A percentile compares a stretch with the other conserved stretches of the same genome.
These are phyloP conservation scores for Pleurostoma richardsiae DNA, from an alignment of 2,329 filamentous ascomycete genomes.

Conservation along the genomic window DNA sequence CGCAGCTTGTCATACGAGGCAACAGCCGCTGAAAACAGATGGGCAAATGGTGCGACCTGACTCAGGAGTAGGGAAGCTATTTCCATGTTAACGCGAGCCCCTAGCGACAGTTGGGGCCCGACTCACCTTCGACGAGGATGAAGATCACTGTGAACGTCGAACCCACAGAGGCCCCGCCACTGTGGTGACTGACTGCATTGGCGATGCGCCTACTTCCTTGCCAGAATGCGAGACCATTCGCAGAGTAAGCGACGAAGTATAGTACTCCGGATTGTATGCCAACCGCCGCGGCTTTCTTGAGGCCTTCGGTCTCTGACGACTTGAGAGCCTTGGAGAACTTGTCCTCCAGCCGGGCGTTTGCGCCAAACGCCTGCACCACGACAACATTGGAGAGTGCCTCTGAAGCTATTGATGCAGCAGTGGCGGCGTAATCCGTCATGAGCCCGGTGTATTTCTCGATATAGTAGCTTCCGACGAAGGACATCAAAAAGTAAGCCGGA, in stretches of 20 bases:
- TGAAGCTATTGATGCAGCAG: constrained; percentile 57
- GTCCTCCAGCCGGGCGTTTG: constrained; percentile 51
- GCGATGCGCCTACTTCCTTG: constrained; percentile 45
- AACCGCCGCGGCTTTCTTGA: constrained; percentile 51
- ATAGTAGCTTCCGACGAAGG: constrained; percentile 51
- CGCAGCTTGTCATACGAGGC: constrained; percentile 49
- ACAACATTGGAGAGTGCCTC: constrained; percentile 56
- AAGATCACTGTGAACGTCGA: constrained; percentile 51
- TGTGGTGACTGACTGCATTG: constrained; percentile 16
- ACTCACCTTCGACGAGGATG: constrained; percentile 42
- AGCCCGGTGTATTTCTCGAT: constrained; percentile 45
- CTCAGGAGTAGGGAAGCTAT: constrained; percentile 50
- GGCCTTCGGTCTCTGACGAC: constrained; percentile 28
- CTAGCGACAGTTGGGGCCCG: neutral
- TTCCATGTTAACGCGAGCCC: constrained; percentile 12
- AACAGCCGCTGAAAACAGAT: constrained; percentile 51
- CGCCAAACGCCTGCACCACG: constrained; percentile 63
- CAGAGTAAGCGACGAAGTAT: constrained; percentile 61
- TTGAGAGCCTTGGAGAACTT: constrained; percentile 37
- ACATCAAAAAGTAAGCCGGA: constrained; percentile 59
- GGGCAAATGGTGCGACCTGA: constrained; percentile 56
- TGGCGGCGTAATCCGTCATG: constrained; percentile 50
- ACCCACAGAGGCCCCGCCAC: constrained; percentile 34
- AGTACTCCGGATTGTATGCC: constrained; percentile 57
- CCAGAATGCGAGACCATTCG: constrained; percentile 63